Conservation (phyloP, 2,329 filamentous ascomycete species). For the Colletotrichum endophyticum region DNA sequence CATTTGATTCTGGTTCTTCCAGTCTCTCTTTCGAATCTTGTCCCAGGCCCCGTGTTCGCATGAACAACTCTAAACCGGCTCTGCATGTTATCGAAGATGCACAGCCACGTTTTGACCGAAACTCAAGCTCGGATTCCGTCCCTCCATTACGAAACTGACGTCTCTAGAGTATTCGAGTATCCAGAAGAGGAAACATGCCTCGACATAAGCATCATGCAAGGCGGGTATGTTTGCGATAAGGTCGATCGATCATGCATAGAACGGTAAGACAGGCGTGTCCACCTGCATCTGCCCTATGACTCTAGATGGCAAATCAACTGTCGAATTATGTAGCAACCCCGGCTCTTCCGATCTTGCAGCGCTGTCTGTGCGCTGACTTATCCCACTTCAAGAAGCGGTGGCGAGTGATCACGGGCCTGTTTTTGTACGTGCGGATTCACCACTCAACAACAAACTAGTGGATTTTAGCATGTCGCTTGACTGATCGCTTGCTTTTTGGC, state of each 20-base stretch:
- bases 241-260: neutral
- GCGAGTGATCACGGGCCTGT: constrained; percentile 1
- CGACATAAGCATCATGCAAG: neutral
- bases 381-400: neutral
- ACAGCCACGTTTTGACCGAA: constrained; percentile 12
- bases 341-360: neutral
- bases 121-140: neutral
- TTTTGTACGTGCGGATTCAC: neutral
- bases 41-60: neutral
- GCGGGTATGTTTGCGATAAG: neutral
- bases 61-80: neutral
- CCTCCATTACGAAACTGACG: neutral
- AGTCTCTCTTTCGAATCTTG: neutral
- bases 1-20: neutral
- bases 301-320: neutral
- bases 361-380: neutral
- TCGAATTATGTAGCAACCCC: neutral
- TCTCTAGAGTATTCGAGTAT: neutral
- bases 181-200: neutral
- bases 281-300: neutral
- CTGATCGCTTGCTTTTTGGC: neutral
- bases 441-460: neutral
- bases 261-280: neutral
- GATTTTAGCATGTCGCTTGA: neutral
- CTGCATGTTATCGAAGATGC: neutral